phyloP scores from a whole-genome alignment of 768 basidiomycete species.

The Macrocybe gigantea region DNA sequence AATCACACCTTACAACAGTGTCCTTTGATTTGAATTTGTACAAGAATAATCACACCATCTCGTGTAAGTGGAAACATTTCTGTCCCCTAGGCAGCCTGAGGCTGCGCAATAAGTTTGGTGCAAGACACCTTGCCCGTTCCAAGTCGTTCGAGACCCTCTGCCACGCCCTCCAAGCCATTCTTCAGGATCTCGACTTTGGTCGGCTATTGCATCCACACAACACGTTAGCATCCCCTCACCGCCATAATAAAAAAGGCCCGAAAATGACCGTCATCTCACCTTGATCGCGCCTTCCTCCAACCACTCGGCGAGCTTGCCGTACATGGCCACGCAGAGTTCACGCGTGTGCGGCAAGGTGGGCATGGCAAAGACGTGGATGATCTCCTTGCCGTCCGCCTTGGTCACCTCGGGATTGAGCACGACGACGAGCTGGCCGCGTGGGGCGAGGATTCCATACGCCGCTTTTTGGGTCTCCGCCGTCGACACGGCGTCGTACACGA shows the following conservation, averaged over 20 bases:
- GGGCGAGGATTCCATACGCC: slow-evolving; percentile 27
- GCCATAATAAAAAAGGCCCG: background rate
- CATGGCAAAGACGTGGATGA: slow-evolving; percentile 13
- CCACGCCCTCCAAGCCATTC: slow-evolving; percentile 37
- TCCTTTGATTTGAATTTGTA: too few species aligned
- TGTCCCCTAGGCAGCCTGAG: slow-evolving; percentile 6
- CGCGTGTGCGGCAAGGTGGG: slow-evolving; percentile 15
- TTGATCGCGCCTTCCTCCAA: slow-evolving; percentile 27
- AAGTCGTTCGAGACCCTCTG: slow-evolving; percentile 32
- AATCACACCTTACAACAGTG: too few species aligned
- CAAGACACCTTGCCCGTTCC: slow-evolving; percentile 34
- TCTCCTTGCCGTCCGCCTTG: slow-evolving; percentile 6
- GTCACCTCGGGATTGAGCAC: slow-evolving; percentile 6
- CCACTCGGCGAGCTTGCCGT: slow-evolving; percentile 16
- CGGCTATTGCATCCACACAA: slow-evolving; percentile 21
- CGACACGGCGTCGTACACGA: slow-evolving; percentile 24
- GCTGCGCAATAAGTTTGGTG: slow-evolving; percentile 34
- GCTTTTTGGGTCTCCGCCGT: slow-evolving; percentile 30
- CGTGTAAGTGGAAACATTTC: too few species aligned
- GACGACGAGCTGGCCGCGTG: slow-evolving; percentile 27
- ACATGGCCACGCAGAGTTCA: slow-evolving; percentile 14
- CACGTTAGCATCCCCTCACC: background rate
- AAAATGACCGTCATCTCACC: slow-evolving; percentile 12
- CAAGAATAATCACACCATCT: too few species aligned
- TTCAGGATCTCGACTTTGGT: slow-evolving; percentile 36